A percentile compares a stretch with the other conserved stretches of the same genome.
Evolutionary conservation across 2,329 filamentous ascomycete species (phyloP).

Genomic region (Fusarium citri): DNA sequence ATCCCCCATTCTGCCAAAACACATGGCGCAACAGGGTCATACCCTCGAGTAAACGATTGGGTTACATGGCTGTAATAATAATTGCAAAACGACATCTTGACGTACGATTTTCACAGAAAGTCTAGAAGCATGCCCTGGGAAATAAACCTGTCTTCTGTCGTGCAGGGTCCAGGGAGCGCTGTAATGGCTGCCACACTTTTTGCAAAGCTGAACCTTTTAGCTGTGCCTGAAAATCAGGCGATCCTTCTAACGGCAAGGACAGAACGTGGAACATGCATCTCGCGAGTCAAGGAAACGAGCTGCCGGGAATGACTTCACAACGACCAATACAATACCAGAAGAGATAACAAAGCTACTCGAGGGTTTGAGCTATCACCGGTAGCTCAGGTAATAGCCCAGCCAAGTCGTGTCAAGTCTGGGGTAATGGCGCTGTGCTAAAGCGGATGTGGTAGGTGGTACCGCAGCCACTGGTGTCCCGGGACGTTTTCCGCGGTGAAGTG

Average conservation of each 20-base stretch:
- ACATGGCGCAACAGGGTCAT: neutral
- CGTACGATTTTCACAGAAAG: neutral
- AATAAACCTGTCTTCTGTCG: neutral
- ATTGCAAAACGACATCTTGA: neutral
- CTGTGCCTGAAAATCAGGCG: neutral
- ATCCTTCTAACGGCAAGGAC: neutral
- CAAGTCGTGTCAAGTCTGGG: neutral
- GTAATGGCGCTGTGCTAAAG: neutral
- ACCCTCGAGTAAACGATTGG: neutral
- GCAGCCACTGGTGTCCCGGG: slow-evolving; percentile 6
- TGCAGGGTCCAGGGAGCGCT: neutral
- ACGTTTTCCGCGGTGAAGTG: neutral
- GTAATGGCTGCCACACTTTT: slow-evolving; percentile 1
- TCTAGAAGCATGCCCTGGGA: neutral
- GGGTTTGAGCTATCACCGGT: neutral
- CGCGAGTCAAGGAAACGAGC: neutral
- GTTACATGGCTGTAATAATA: neutral
- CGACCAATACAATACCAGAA: neutral
- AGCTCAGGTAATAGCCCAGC: neutral
- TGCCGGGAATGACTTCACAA: neutral
- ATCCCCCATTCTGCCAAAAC: neutral
- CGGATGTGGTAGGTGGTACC: slow-evolving; percentile 15
- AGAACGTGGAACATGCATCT: neutral
- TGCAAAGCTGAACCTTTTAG: neutral
- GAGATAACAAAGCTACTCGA: neutral